Percentiles rank a stretch among this genome's conserved stretches.
These are phyloP conservation scores for Amorphotheca resinae DNA, from an alignment of 495 filamentous ascomycete genomes.

Conservation along the genomic window DNA sequence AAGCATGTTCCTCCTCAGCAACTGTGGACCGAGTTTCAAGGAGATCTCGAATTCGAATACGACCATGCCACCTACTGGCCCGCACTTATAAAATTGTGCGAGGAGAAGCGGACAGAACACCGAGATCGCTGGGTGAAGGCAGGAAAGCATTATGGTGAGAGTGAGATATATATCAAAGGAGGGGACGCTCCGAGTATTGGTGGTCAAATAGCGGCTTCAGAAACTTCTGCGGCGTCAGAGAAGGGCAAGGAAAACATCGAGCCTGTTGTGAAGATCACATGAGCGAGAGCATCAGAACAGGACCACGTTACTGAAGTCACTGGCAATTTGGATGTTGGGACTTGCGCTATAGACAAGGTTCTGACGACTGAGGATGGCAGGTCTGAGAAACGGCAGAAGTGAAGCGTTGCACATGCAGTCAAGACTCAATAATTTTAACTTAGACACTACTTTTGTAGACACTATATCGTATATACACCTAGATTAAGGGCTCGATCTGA, in stretches of 20 bases:
- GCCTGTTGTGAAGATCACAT: neutral
- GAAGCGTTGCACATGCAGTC: neutral
- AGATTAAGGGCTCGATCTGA: neutral
- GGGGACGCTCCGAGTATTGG: slow-evolving; percentile 13
- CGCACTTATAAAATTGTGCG: slow-evolving; percentile 55
- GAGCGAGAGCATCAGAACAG: neutral
- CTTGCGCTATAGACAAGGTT: neutral
- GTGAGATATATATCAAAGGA: slow-evolving; percentile 62
- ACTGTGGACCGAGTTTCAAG: slow-evolving; percentile 53
- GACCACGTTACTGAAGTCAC: slow-evolving; percentile 2
- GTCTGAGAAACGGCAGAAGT: neutral
- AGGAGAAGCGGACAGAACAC: slow-evolving; percentile 43
- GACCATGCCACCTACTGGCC: slow-evolving; percentile 86
- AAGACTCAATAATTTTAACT: too few relatives aligned
- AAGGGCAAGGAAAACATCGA: neutral
- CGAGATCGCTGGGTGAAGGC: slow-evolving; percentile 60
- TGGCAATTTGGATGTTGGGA: slow-evolving; percentile 4
- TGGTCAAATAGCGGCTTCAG: neutral
- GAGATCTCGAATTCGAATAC: slow-evolving; percentile 68
- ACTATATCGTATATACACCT: neutral
- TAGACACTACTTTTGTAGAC: neutral
- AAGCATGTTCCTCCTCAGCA: slow-evolving; percentile 66
- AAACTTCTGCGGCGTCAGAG: neutral
- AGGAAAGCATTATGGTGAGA: slow-evolving; percentile 71
- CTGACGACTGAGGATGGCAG: slow-evolving; percentile 1